Conservation (phyloP, 139 green algal species). For the Nannochloris sp. region DNA sequence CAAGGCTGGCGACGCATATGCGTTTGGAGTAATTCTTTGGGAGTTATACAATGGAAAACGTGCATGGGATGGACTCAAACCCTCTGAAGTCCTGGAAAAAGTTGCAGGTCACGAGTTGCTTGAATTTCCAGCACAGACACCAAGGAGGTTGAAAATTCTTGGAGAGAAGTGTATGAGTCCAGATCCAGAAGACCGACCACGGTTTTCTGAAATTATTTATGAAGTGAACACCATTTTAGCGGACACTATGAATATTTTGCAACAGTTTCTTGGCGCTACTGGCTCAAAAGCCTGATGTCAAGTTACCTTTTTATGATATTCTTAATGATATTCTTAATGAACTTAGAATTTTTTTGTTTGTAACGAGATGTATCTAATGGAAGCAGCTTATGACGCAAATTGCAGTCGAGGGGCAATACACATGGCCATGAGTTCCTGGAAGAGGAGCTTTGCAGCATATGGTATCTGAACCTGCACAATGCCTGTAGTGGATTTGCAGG, state of each 20-base stretch:
- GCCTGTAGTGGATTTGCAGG: constrained; percentile 42
- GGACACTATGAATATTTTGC: constrained; percentile 30
- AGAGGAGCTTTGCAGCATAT: constrained; percentile 92
- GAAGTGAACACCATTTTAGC: constrained; percentile 26
- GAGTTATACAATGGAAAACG: constrained; percentile 31
- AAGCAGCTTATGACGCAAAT: neutral
- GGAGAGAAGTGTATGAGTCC: constrained; percentile 24
- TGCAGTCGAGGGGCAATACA: constrained; percentile 24
- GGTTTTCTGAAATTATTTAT: constrained; percentile 26
- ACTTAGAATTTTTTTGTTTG: neutral
- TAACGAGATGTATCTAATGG: neutral
- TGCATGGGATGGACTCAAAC: constrained; percentile 37
- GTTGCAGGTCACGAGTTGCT: constrained; percentile 29
- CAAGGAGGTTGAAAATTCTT: constrained; percentile 28
- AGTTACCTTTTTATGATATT: neutral
- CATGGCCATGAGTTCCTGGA: constrained; percentile 90
- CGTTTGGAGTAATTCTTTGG: constrained; percentile 38
- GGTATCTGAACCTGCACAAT: constrained; percentile 75
- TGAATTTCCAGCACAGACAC: constrained; percentile 32
- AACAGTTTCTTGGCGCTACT: constrained; percentile 22
- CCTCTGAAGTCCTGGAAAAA: constrained; percentile 24
- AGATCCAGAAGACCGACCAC: constrained; percentile 16
- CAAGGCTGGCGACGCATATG: constrained; percentile 34
- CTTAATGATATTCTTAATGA: neutral
- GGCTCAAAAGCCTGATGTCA: neutral